Percentiles rank a stretch among this genome's conserved stretches.
These are phyloP conservation scores for Bacidia gigantensis DNA, from an alignment of 495 filamentous ascomycete genomes.

Conservation along the genomic window DNA sequence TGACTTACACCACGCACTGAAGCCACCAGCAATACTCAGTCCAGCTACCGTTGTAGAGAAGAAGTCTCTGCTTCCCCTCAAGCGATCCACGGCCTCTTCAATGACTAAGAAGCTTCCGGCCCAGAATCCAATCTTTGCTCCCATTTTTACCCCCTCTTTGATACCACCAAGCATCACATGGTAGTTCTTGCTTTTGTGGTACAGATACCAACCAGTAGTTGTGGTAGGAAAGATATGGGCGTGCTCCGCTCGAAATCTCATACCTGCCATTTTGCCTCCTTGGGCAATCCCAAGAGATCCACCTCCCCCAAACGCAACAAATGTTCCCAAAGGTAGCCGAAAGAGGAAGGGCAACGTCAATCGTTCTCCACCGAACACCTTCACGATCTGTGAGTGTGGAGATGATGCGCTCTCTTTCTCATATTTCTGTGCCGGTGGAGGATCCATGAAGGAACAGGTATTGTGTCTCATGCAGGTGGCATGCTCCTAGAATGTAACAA, in stretches of 20 bases:
- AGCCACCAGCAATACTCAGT: conserved; percentile 66
- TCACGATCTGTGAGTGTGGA: conserved; percentile 6
- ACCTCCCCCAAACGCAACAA: conserved; percentile 49
- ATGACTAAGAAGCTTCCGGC: conserved; percentile 53
- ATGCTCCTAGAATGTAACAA: too few species aligned
- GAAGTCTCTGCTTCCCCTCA: conserved; percentile 54
- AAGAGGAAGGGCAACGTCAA: conserved; percentile 48
- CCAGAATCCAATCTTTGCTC: conserved; percentile 52
- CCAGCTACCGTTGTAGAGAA: conserved; percentile 66
- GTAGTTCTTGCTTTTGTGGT: conserved; percentile 97
- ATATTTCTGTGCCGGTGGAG: too few species aligned
- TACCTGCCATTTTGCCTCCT: conserved; percentile 54
- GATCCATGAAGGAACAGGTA: too few species aligned
- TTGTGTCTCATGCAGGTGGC: too few species aligned
- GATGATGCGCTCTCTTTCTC: conserved; percentile 2
- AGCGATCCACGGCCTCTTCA: conserved; percentile 73
- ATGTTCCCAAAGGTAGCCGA: conserved; percentile 49
- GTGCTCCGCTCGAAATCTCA: conserved; percentile 87
- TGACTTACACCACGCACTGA: conserved; percentile 65
- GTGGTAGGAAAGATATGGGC: conserved; percentile 75
- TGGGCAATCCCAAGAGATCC: conserved; percentile 55
- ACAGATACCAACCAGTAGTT: conserved; percentile 86
- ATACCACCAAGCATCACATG: conserved; percentile 58
- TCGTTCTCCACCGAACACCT: conserved; percentile 30
- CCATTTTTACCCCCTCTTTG: conserved; percentile 64